Evolutionary conservation across 352 stramenopile species (phyloP).

Genomic region (Globisporangium nagaii): DNA sequence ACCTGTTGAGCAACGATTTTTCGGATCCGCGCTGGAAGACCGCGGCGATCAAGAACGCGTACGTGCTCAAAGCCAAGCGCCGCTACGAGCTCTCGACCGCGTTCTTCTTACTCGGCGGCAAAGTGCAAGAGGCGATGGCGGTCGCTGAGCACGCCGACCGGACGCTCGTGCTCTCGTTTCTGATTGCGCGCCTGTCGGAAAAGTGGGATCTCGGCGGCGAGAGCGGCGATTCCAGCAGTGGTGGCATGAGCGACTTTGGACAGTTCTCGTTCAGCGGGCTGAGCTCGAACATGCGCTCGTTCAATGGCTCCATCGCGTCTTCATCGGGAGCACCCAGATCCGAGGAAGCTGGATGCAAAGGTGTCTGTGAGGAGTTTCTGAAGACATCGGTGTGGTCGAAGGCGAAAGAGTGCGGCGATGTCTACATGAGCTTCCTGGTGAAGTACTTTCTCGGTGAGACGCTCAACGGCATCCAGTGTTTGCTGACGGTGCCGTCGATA

Average conservation of each 20-base stretch:
- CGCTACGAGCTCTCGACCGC: slow-evolving; percentile 72
- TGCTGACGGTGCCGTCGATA: slow-evolving; percentile 37
- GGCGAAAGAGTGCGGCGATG: slow-evolving; percentile 42
- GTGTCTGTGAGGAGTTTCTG: slow-evolving; percentile 58
- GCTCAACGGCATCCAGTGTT: slow-evolving; percentile 30
- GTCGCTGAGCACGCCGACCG: slow-evolving; percentile 70
- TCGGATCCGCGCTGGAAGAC: slow-evolving; percentile 77
- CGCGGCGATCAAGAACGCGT: slow-evolving; percentile 88
- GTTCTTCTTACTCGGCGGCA: slow-evolving; percentile 80
- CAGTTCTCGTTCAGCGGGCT: slow-evolving; percentile 56
- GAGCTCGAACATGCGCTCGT: slow-evolving; percentile 35
- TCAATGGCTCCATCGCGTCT: slow-evolving; percentile 3
- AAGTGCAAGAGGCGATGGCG: slow-evolving; percentile 69
- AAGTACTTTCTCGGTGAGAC: slow-evolving; percentile 58
- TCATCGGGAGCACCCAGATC: too few species aligned
- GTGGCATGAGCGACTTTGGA: slow-evolving; percentile 13
- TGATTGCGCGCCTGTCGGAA: slow-evolving; percentile 72
- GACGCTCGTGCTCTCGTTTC: slow-evolving; percentile 69
- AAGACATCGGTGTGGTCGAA: slow-evolving; percentile 43
- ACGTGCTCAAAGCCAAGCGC: slow-evolving; percentile 83
- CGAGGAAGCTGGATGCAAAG: slow-evolving; percentile 26
- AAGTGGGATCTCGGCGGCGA: slow-evolving; percentile 61
- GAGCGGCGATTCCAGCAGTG: slow-evolving; percentile 11
- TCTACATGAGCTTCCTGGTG: slow-evolving; percentile 77
- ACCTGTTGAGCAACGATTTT: slow-evolving; percentile 83